These are phyloP conservation scores for Jatropha multifida DNA, from an alignment of 441 rosid genomes.

Conservation along the genomic window DNA sequence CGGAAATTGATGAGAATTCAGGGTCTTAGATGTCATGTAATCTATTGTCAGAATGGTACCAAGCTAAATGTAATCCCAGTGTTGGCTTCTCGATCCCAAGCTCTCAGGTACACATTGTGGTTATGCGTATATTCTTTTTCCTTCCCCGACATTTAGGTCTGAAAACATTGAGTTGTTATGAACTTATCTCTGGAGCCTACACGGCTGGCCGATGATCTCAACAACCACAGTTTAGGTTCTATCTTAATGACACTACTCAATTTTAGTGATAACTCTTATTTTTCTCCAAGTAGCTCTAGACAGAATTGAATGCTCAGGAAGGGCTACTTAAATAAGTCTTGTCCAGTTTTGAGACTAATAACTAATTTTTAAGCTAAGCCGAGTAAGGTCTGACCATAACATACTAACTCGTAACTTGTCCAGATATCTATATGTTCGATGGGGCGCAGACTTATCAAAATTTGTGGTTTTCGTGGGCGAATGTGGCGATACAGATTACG, in stretches of 20 bases:
- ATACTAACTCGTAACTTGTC: conserved; percentile 17
- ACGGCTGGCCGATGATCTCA: too few relatives aligned
- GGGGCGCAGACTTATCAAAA: conserved; percentile 80
- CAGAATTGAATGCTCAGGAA: neutral
- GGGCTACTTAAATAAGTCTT: too few relatives aligned
- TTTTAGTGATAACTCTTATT: neutral
- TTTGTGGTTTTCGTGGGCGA: conserved; percentile 91
- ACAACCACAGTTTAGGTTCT: too few relatives aligned
- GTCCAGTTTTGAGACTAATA: neutral
- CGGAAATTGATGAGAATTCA: conserved; percentile 76
- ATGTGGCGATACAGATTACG: conserved; percentile 89
- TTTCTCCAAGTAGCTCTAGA: neutral
- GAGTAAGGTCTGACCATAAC: neutral
- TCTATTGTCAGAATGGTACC: conserved; percentile 65
- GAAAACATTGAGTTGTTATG: neutral
- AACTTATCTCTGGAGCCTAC: too few relatives aligned
- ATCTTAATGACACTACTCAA: too few relatives aligned
- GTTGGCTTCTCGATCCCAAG: conserved; percentile 83
- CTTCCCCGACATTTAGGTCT: neutral
- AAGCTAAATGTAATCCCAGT: conserved; percentile 70
- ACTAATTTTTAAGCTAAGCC: too few relatives aligned
- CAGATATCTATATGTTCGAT: conserved; percentile 80
- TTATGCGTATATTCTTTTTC: neutral
- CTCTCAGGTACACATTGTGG: conserved; percentile 53
- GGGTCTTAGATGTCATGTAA: conserved; percentile 71